A percentile compares a stretch with the other conserved stretches of the same genome.
phyloP scores from a whole-genome alignment of 371 early-diverging fungal species.

The Syncephalis plumigaleata region DNA sequence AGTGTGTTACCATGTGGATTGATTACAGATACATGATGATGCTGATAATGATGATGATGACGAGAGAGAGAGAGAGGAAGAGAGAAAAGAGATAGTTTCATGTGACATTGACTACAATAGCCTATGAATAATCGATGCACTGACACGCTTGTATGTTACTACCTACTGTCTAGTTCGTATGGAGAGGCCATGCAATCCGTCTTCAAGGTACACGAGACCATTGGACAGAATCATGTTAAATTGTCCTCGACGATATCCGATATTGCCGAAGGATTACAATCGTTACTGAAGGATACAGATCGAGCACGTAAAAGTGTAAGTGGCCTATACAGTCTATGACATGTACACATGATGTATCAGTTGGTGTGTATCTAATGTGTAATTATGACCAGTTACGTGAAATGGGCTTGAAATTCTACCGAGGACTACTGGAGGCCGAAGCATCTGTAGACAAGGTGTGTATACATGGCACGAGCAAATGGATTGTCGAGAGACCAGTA shows the following conservation, averaged over 20 bases:
- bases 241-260: slow-evolving; percentile 35
- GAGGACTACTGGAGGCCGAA: neutral
- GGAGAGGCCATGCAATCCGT: slow-evolving; percentile 31
- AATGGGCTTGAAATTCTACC: neutral
- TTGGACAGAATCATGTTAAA: slow-evolving; percentile 46
- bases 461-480: too few relatives aligned
- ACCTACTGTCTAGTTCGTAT: slow-evolving; percentile 21
- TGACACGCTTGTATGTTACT: too few relatives aligned
- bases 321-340: too few relatives aligned
- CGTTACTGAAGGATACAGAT: slow-evolving; percentile 58
- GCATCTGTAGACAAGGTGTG: neutral
- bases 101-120: neutral
- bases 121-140: neutral
- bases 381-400: neutral
- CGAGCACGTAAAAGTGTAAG: slow-evolving; percentile 52
- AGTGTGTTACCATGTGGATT: neutral
- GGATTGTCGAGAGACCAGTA: too few relatives aligned
- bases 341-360: too few relatives aligned
- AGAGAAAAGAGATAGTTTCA: neutral
- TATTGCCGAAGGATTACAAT: slow-evolving; percentile 43
- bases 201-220: slow-evolving; percentile 47
- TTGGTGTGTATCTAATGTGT: too few relatives aligned
- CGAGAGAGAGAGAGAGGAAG: neutral
- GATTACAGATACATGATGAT: too few relatives aligned
- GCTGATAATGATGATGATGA: too few relatives aligned